phyloP scores from a whole-genome alignment of 257 asterid species.

The Scutellaria minor region DNA sequence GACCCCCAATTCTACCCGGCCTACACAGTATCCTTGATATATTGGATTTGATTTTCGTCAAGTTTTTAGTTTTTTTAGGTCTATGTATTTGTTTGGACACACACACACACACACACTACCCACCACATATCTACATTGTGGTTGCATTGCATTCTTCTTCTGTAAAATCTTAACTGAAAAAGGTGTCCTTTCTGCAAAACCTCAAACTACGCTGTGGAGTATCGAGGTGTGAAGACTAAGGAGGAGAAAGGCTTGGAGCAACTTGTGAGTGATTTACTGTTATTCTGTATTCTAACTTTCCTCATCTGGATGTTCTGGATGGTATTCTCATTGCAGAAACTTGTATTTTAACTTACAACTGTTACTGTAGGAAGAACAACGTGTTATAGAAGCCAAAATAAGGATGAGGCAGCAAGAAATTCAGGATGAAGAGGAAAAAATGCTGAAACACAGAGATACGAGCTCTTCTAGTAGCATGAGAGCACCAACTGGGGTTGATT shows the following conservation, averaged over 20 bases:
- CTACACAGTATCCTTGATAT: conserved; percentile 92
- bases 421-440: conserved; percentile 86
- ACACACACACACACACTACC: neutral
- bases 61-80: neutral
- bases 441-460: conserved; percentile 61
- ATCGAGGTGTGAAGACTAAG: conserved; percentile 88
- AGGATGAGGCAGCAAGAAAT: conserved; percentile 95
- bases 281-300: conserved; percentile 1
- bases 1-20: conserved; percentile 90
- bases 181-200: conserved; percentile 98
- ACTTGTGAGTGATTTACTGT: conserved; percentile 56
- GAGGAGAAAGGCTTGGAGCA: conserved; percentile 96
- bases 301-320: conserved; percentile 4
- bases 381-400: conserved; percentile 97
- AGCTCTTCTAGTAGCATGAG: conserved; percentile 61
- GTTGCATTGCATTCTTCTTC: conserved; percentile 20
- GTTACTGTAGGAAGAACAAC: conserved; percentile 86
- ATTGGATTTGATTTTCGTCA: neutral
- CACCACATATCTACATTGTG: neutral
- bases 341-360: conserved; percentile 23
- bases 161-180: conserved; percentile 50
- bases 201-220: conserved; percentile 91
- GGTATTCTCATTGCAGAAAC: conserved; percentile 23
- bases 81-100: neutral
- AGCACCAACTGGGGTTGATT: conserved; percentile 62